Evolutionary conservation across 345 rosid genomes (phyloP), one percentile per base, ranked within the genome.

Genomic region (Draba incana): DNA sequence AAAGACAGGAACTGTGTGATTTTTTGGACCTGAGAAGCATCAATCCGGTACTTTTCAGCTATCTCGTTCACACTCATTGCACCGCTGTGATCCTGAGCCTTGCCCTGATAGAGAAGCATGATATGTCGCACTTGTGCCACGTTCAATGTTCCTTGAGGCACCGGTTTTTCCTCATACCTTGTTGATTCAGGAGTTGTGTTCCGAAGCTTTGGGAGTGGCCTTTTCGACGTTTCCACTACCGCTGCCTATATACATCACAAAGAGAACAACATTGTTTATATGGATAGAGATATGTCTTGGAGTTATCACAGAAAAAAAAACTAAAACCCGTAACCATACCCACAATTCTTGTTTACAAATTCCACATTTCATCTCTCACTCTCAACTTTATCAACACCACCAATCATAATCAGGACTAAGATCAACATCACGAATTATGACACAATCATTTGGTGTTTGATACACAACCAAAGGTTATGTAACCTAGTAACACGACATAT

Each of bases 171-270:
- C 70, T 89, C 97, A 6, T 77, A 78, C 58, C 88, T 81, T 69
- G 80, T 69, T 39, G 92, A 79, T 62, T 81, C 89, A 35, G 84
- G 77, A 43, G 57, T 83, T 39, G 93, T 84, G 65, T 85, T 86
- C 51, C 98, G 79, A 60, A 89, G 83, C 84, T 87, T 91, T 30
- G 99, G 98, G 80, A 94, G 70, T 10, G 97, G 89, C 68, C 95
- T 83, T 41, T 75, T 76, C 1, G 86, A 78, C 49, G 80, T 89
- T 83, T 86, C 96, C 59, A 81, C 82, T 15, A 91, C 70, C 9
- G 70, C 54, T 49, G 95, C 98, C 99, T 91, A 84, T 35, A 47
- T 0, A 45, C 57, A 62, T 25, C 55, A 23, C 41, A 70, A 41
- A 41, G 24, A 10, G 5, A 64, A 13, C 31, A 20, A 10, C 14